These are phyloP conservation scores for Cercospora sp. DNA, from an alignment of 2,329 filamentous ascomycete genomes.

Conservation along the genomic window DNA sequence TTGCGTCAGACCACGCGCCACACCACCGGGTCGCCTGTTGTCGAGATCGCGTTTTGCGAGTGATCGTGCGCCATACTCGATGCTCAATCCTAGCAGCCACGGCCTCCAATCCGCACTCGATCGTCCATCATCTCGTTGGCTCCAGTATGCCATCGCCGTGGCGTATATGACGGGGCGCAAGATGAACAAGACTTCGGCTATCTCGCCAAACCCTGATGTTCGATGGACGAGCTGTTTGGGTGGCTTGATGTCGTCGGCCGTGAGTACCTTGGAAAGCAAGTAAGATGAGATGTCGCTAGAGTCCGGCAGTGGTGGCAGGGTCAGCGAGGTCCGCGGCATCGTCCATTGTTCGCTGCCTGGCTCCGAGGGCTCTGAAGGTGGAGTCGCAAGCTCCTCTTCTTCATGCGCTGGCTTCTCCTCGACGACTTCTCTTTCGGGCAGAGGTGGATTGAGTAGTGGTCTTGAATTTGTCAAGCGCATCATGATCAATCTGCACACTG, in stretches of 20 bases:
- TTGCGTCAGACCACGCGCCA: constrained; percentile 71
- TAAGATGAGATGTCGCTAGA: constrained; percentile 82
- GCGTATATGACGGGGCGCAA: constrained; percentile 86
- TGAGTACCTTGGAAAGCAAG: constrained; percentile 84
- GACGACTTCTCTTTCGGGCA: constrained; percentile 79
- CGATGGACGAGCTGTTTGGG: constrained; percentile 82
- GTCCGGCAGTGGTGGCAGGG: constrained; percentile 78
- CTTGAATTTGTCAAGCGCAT: constrained; percentile 80
- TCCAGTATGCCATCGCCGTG: constrained; percentile 70
- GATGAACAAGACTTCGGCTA: constrained; percentile 90
- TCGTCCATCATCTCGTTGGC: constrained; percentile 58
- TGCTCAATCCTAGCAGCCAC: constrained; percentile 80
- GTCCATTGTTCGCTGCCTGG: constrained; percentile 61
- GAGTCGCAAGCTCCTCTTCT: constrained; percentile 46
- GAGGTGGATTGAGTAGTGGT: constrained; percentile 75
- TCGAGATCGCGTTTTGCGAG: constrained; percentile 68
- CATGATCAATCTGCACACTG: constrained; percentile 76
- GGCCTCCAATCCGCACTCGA: constrained; percentile 84
- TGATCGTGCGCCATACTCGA: constrained; percentile 89
- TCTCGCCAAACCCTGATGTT: constrained; percentile 69
- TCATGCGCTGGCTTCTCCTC: constrained; percentile 48
- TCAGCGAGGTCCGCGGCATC: constrained; percentile 92
- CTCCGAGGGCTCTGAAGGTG: constrained; percentile 45
- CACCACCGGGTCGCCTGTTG: constrained; percentile 63
- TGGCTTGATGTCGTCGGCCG: constrained; percentile 94